These are phyloP conservation scores for Aspergillus sp. DNA, from an alignment of 2,329 filamentous ascomycete species.

Conservation along the genomic window DNA sequence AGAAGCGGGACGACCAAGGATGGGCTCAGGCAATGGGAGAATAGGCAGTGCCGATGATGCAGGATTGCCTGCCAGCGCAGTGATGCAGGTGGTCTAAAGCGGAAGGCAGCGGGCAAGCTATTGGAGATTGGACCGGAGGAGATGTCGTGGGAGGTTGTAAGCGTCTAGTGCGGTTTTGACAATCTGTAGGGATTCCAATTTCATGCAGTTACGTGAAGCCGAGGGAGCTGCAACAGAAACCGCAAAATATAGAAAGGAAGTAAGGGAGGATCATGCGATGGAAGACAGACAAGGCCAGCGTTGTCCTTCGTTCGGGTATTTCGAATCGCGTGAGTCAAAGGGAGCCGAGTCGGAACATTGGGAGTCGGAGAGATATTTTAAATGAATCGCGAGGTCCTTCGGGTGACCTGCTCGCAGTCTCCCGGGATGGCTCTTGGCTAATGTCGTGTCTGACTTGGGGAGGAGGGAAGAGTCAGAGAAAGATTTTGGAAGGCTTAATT, in stretches of 20 bases:
- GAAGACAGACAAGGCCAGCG: constrained; percentile 16
- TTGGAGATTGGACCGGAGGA: constrained; percentile 30
- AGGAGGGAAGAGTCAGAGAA: constrained; percentile 22
- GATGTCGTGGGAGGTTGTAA: constrained; percentile 25
- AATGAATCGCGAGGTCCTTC: constrained; percentile 6
- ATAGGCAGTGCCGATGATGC: constrained; percentile 31
- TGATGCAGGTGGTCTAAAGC: constrained; percentile 37
- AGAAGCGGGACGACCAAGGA: constrained; percentile 11
- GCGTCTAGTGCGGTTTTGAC: constrained; percentile 26
- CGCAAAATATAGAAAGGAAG: constrained; percentile 24
- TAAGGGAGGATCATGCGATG: constrained; percentile 29
- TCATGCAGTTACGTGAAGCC: constrained; percentile 38
- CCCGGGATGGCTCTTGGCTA: constrained; percentile 8
- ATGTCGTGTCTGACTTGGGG: constrained; percentile 13
- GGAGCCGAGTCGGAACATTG: neutral
- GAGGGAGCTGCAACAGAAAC: constrained; percentile 27
- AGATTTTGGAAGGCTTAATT: constrained; percentile 26
- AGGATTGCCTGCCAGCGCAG: constrained; percentile 35
- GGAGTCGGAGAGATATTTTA: constrained; percentile 5
- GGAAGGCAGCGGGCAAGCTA: constrained; percentile 30
- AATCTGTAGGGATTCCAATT: constrained; percentile 27
- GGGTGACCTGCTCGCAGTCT: constrained; percentile 5
- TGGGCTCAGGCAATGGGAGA: constrained; percentile 17
- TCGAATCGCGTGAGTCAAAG: constrained; percentile 7
- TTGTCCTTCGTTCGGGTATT: constrained; percentile 14